Evolutionary conservation across 2,329 filamentous ascomycete genomes (phyloP).

Genomic region (Penicillium hordei): DNA sequence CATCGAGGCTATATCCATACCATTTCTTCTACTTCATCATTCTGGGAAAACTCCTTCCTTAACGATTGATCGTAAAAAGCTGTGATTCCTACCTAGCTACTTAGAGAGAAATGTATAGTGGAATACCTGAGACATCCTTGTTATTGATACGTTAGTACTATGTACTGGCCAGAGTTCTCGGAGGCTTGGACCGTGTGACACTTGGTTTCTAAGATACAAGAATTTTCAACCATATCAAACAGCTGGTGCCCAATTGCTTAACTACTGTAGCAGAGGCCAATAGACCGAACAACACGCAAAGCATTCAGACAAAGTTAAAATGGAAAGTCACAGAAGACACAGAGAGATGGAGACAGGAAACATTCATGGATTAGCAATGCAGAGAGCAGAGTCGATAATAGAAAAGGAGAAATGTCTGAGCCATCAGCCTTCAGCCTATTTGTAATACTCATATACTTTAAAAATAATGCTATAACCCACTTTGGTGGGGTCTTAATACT

Average conservation of each 20-base stretch:
- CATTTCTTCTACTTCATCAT: not conserved
- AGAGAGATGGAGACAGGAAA: not conserved
- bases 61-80: not conserved
- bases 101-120: not conserved
- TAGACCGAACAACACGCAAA: not conserved
- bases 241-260: not conserved
- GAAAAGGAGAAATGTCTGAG: not conserved
- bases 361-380: not conserved
- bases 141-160: not conserved
- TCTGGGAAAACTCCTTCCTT: no score
- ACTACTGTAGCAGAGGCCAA: not conserved
- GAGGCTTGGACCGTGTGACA: no score
- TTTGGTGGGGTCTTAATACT: not conserved
- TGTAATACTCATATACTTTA: not conserved
- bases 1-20: not conserved
- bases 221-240: not conserved
- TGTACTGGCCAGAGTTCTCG: no score
- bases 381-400: not conserved
- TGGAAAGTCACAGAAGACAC: not conserved
- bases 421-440: not conserved
- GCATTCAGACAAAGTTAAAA: not conserved
- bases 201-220: not conserved
- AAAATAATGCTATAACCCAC: not conserved
- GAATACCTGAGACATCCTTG: not conserved
- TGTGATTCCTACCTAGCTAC: not conserved